Base-by-base conservation (phyloP, 768 basidiomycete genomes). In the Lentinula detonsa region DNA sequence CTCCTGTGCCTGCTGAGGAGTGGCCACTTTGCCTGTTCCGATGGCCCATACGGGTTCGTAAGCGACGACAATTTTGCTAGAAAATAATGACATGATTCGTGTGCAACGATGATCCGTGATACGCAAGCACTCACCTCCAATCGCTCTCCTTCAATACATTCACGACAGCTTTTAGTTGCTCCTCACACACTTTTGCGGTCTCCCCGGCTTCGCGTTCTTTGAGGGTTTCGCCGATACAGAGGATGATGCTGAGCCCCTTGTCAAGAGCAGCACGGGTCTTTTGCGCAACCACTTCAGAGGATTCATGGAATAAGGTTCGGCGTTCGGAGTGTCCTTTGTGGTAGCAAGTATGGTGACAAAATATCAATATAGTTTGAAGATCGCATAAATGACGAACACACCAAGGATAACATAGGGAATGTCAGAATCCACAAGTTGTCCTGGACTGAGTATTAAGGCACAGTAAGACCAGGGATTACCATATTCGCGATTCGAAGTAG, bases 41-140 rank as follows among this genome's bases (percentile, higher is more conserved):
- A 98, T 98, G 37, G 97, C 96, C 96, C 97, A 98, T 16, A 98
- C 93, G 46, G 95, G 93, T 73, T 96, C 93, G 73, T 95, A 99
- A 18, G 97, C 97, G 68, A 99, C 82, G 61, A 99, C 96, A 69
- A 98, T 80, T 64, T 91, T 85, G 69, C 94, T 95, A 63, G 5
- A 61, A 51, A 1, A 34, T 51, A 35, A 35, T 18, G 37, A 46
- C 21, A 40, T 34, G 31, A 59, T 28, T 39, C 21, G 57, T 42
- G 37, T 15, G 15, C 5, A 3, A 50, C 31, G 7, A 49, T 31
- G 18, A 60, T 21, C 59, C 39, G 15, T 23, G 39, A 49, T 23
- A 37, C 45, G 23, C 42, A 18, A 49, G 5, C 37, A 67, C 85
- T 64, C 62, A 94, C 94, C 82, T 85, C 95, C 96, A 99, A 69